Conservation (phyloP, 176 grass and related monocot species). For the Aegilops sharonensis region DNA sequence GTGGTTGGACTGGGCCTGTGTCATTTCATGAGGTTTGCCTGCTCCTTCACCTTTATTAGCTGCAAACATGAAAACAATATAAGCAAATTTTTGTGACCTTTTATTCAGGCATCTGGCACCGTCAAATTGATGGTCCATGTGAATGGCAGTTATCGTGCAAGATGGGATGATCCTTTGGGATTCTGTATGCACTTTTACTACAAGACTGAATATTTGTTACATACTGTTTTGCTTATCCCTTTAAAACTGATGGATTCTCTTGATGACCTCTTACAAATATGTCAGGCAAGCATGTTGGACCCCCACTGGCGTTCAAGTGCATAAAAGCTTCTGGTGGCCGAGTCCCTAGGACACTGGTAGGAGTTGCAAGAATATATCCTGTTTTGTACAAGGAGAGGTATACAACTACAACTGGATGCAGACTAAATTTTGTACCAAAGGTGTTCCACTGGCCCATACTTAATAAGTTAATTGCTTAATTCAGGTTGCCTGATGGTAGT, state of each 20-base stretch:
- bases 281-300: slow-evolving; percentile 69
- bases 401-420: slow-evolving; percentile 22
- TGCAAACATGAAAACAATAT: neutral
- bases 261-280: slow-evolving; percentile 19
- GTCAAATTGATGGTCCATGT: slow-evolving; percentile 67
- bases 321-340: slow-evolving; percentile 78
- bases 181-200: slow-evolving; percentile 67
- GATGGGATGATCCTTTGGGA: slow-evolving; percentile 78
- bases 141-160: slow-evolving; percentile 84
- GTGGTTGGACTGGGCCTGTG: slow-evolving; percentile 81
- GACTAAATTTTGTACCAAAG: slow-evolving; percentile 6
- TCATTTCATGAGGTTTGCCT: slow-evolving; percentile 76
- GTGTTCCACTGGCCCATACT: neutral
- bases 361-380: slow-evolving; percentile 84
- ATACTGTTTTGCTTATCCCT: slow-evolving; percentile 18
- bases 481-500: slow-evolving; percentile 71
- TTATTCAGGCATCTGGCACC: slow-evolving; percentile 60
- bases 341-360: slow-evolving; percentile 76
- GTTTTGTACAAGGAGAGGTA: slow-evolving; percentile 90
- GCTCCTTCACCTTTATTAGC: slow-evolving; percentile 13
- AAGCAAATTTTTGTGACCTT: neutral
- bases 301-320: slow-evolving; percentile 80
- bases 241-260: slow-evolving; percentile 12
- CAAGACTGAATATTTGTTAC: neutral
- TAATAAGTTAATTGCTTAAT: slow-evolving; percentile 25